Conservation (phyloP, 345 rosid genomes). For the Brassica nigra region DNA sequence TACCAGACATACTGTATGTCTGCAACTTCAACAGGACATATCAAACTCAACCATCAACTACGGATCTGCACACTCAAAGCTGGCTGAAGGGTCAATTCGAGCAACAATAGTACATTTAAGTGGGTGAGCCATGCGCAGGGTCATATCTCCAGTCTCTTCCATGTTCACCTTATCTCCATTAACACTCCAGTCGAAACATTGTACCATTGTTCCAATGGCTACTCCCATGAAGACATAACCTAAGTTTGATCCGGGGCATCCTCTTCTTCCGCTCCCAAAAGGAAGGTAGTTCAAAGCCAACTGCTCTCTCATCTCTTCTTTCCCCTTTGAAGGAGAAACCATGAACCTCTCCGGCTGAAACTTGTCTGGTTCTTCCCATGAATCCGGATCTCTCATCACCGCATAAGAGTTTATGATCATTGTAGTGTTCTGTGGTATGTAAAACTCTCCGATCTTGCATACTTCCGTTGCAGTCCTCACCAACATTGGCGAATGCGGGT, state of each 20-base stretch:
- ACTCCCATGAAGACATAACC: constrained; percentile 27
- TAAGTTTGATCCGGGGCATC: constrained; percentile 36
- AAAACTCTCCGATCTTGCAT: constrained; percentile 40
- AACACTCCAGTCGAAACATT: constrained; percentile 41
- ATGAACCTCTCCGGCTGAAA: constrained; percentile 44
- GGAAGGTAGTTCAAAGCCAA: constrained; percentile 35
- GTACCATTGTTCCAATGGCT: constrained; percentile 39
- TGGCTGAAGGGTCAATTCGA: constrained; percentile 37
- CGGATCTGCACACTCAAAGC: constrained; percentile 7
- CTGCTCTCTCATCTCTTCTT: constrained; percentile 19
- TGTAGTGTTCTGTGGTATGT: constrained; percentile 36
- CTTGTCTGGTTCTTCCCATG: constrained; percentile 41
- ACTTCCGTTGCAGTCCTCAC: constrained; percentile 27
- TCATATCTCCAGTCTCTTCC: constrained; percentile 40
- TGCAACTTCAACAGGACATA: neutral
- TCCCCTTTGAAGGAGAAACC: constrained; percentile 13
- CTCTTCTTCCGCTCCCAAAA: constrained; percentile 45
- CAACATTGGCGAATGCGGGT: constrained; percentile 33
- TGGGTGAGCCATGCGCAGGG: constrained; percentile 40
- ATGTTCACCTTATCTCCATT: constrained; percentile 29
- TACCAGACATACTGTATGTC: neutral
- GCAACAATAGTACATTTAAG: constrained; percentile 38
- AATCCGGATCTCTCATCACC: constrained; percentile 43
- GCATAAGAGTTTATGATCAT: constrained; percentile 40
- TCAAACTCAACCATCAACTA: constrained; percentile 17